Conservation (phyloP, 805 yeast genomes). For the Isabelozyma rhagii region DNA sequence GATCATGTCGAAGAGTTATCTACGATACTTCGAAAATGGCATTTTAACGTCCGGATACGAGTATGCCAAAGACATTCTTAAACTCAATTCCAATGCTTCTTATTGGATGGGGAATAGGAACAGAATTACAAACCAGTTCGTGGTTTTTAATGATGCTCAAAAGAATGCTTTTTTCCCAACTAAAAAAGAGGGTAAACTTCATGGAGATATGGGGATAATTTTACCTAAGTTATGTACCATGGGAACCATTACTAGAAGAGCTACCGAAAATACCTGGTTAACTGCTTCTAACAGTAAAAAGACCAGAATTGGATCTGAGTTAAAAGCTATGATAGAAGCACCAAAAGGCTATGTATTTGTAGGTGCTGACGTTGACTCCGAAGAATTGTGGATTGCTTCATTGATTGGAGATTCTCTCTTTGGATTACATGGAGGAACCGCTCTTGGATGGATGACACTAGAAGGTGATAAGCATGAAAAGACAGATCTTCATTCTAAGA, state of each 20-base stretch:
- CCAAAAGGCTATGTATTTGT: conserved; percentile 89
- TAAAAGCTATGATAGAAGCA: conserved; percentile 81
- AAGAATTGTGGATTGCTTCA: conserved; percentile 97
- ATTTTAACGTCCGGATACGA: conserved; percentile 66
- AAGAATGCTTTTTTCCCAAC: conserved; percentile 23
- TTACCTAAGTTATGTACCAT: conserved; percentile 81
- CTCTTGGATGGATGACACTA: conserved; percentile 98
- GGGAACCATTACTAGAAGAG: conserved; percentile 97
- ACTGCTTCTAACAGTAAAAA: conserved; percentile 94
- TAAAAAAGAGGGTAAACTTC: conserved; percentile 16
- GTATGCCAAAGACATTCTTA: conserved; percentile 72
- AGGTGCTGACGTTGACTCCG: conserved; percentile 99
- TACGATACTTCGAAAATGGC: conserved; percentile 70
- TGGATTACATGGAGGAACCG: conserved; percentile 90
- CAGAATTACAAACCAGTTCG: conserved; percentile 81
- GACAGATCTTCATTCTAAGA: conserved; percentile 92
- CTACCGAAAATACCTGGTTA: conserved; percentile 96
- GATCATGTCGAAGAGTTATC: conserved; percentile 73
- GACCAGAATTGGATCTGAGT: conserved; percentile 85
- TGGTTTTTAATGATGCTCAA: conserved; percentile 50
- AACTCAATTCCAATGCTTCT: conserved; percentile 74
- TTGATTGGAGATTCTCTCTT: conserved; percentile 89
- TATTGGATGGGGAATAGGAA: conserved; percentile 93
- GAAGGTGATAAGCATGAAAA: conserved; percentile 92
- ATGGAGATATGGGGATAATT: conserved; percentile 60